Evolutionary conservation across 169 alveolate species (phyloP), one percentile per base, ranked within the genome.

Genomic region (Plasmodium billcollinsi): DNA sequence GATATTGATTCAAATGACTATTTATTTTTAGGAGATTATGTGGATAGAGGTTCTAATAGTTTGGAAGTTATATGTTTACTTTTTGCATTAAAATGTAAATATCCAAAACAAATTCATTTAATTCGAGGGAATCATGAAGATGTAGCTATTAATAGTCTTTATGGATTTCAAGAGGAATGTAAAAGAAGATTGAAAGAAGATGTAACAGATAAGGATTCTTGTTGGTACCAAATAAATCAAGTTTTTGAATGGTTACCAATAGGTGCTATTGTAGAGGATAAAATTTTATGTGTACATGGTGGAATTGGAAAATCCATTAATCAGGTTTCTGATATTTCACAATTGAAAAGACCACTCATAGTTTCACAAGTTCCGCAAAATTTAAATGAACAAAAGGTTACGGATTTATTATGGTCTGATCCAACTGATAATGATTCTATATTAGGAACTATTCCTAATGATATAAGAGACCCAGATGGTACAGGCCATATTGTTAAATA

Each of bases 161-260:
- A 98, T 92, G 99, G 99, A 14, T 98, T 99, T 93, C 98, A 98
- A 54, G 99, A 98, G 74, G 99, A 99, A 93, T 99, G 99, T 94
- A 94, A 97, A 62, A 93, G 98, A 50, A 95, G 99, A 56, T 92
- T 99, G 39, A 97, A 98, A 52, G 99, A 99, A 92, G 99, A 98
- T 63, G 96, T 98, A 2, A 97, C 95, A 50, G 98, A 97, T 78
- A 98, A 98, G 11, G 97, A 96, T 61, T 96, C 98, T 33, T 97
- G 98, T 76, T 98, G 99, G 98, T 92, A 94, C 45, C 94, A 96
- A 89, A 97, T 98, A 29, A 98, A 98, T 94, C 96, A 97, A 76
- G 97, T 98, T 21, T 99, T 99, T 93, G 99, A 99, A 89, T 97
- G 97, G 97, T 94, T 99, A 45, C 99, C 99, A n/a, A 97, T 98